A percentile compares a stretch with the other conserved stretches of the same genome.
These are phyloP conservation scores for Rhynchospora pubera DNA, from an alignment of 176 grass and related monocot genomes.

Conservation along the genomic window DNA sequence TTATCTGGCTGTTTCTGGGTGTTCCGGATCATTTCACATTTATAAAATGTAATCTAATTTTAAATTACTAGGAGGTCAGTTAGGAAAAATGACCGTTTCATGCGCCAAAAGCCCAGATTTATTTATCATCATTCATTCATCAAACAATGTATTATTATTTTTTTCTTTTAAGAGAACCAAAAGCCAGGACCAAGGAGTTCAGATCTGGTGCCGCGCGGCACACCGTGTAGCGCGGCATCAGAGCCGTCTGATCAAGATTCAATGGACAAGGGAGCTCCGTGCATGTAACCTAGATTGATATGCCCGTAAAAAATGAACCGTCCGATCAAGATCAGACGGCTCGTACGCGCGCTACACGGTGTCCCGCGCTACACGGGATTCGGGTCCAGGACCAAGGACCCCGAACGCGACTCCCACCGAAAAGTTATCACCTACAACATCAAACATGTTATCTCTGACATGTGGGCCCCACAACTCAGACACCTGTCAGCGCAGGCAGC, in stretches of 20 bases:
- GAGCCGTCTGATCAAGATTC: no score
- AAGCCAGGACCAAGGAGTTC: constrained; percentile 16
- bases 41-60: not conserved
- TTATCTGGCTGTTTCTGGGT: not conserved
- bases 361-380: no score
- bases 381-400: no score
- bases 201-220: no score
- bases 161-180: not conserved
- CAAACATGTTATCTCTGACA: not conserved
- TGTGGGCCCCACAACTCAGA: not conserved
- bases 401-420: constrained; percentile 7
- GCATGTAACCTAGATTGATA: no score
- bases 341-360: no score
- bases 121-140: not conserved
- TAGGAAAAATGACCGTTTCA: constrained; percentile 9
- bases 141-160: not conserved
- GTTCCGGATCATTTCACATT: not conserved
- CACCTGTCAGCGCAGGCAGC: not conserved
- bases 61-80: not conserved
- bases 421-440: not conserved
- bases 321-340: no score
- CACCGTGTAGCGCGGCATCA: no score
- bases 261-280: no score
- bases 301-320: no score
- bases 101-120: constrained; percentile 17